These are phyloP conservation scores for Mytilinidion resinicola DNA, from an alignment of 495 filamentous ascomycete genomes.

Conservation along the genomic window DNA sequence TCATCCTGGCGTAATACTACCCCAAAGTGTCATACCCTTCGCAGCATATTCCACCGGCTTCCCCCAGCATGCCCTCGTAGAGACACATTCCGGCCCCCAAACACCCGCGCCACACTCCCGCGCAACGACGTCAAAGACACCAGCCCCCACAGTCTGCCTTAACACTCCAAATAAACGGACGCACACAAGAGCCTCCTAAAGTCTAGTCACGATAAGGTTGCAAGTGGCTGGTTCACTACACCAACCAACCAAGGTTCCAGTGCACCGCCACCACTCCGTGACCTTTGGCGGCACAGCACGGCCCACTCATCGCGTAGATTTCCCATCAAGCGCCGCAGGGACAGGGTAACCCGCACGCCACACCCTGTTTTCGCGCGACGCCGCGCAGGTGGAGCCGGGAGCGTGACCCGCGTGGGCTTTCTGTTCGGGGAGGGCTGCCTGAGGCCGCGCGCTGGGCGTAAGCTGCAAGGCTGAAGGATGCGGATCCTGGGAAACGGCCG, in stretches of 20 bases:
- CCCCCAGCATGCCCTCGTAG: too few relatives aligned
- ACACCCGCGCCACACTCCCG: too few relatives aligned
- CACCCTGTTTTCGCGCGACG: not conserved
- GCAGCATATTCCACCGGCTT: too few relatives aligned
- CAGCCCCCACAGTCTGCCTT: conserved; percentile 3
- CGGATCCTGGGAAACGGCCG: not conserved
- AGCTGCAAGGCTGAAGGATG: not conserved
- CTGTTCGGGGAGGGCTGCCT: not conserved
- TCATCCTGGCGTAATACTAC: too few relatives aligned
- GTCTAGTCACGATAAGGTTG: not conserved
- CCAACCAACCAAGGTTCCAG: not conserved
- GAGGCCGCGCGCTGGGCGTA: not conserved
- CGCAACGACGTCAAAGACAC: too few relatives aligned
- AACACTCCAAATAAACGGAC: not conserved
- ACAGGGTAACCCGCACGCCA: not conserved
- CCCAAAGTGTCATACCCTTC: too few relatives aligned
- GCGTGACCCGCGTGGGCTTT: not conserved
- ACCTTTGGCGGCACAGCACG: not conserved
- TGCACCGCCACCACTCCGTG: not conserved
- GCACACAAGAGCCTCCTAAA: not conserved
- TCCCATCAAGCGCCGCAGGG: too few relatives aligned
- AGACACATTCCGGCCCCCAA: too few relatives aligned
- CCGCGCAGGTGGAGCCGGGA: not conserved
- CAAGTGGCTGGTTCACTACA: not conserved
- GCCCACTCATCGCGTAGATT: not conserved